A percentile compares a stretch with the other conserved stretches of the same genome.
Evolutionary conservation across 2,329 filamentous ascomycete genomes (phyloP).

Genomic region (Pseudocercospora vitis): DNA sequence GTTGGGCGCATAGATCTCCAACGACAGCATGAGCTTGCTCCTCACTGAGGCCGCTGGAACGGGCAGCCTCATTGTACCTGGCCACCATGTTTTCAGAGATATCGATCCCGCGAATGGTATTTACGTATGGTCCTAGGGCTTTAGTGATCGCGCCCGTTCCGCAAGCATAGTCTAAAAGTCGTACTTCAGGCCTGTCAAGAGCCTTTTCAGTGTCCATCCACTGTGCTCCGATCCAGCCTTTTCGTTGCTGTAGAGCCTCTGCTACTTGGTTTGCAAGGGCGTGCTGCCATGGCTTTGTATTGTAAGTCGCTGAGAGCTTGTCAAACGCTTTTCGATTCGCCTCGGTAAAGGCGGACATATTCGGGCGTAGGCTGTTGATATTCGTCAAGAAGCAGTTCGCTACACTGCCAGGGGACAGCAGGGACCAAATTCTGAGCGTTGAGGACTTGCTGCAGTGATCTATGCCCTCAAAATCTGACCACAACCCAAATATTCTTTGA

Average conservation of each 20-base stretch:
- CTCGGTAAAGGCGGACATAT: slow-evolving; percentile 38
- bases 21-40: slow-evolving; percentile 34
- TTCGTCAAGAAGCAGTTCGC: too few species aligned
- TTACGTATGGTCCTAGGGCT: slow-evolving; percentile 34
- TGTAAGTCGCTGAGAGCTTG: slow-evolving; percentile 36
- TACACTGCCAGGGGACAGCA: too few species aligned
- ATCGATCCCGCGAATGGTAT: slow-evolving; percentile 36
- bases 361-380: too few species aligned
- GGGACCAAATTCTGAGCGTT: too few species aligned
- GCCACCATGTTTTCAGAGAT: slow-evolving; percentile 37
- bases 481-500: too few species aligned
- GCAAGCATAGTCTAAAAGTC: slow-evolving; percentile 39
- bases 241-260: slow-evolving; percentile 30
- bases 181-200: slow-evolving; percentile 20
- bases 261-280: slow-evolving; percentile 33
- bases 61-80: slow-evolving; percentile 34
- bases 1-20: slow-evolving; percentile 40
- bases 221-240: slow-evolving; percentile 34
- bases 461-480: too few species aligned
- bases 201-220: slow-evolving; percentile 24
- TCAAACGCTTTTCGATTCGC: slow-evolving; percentile 39
- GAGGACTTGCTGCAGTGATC: too few species aligned
- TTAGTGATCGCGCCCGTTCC: slow-evolving; percentile 38
- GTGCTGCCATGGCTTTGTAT: slow-evolving; percentile 37
- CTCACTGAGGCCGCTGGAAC: slow-evolving; percentile 25